Evolutionary conservation across 1,284 basidiomycete genomes (phyloP).

Genomic region (Ganoderma meredithae): DNA sequence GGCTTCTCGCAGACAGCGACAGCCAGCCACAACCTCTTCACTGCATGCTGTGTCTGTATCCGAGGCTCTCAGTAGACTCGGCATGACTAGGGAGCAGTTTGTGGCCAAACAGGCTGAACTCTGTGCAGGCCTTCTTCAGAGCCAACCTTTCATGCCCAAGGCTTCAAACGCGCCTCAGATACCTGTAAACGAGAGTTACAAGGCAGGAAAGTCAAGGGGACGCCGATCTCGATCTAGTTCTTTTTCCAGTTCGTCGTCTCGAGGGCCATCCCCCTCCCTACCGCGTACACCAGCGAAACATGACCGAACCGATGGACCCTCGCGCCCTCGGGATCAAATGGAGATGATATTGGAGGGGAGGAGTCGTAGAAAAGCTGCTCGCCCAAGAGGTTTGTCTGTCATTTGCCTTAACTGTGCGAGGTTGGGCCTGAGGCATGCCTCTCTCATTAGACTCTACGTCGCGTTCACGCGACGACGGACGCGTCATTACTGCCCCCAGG

Average conservation of each 20-base stretch:
- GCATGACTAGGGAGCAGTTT: constrained; percentile 32
- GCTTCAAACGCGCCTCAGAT: constrained; percentile 6
- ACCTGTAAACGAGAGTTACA: constrained; percentile 2
- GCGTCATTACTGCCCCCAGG: constrained; percentile 43
- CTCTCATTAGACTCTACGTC: constrained; percentile 50
- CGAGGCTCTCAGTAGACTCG: constrained; percentile 27
- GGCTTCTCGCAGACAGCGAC: constrained; percentile 23
- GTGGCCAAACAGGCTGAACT: constrained; percentile 30
- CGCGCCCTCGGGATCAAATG: constrained; percentile 74
- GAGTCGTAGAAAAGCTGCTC: constrained; percentile 58
- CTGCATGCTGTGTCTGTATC: constrained; percentile 11
- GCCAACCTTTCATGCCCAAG: constrained; percentile 28
- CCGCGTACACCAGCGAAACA: constrained; percentile 56
- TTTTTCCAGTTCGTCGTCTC: constrained; percentile 50
- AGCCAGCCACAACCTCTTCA: not conserved
- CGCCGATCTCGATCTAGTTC: constrained; percentile 58
- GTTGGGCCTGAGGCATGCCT: not conserved
- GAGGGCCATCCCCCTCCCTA: constrained; percentile 22
- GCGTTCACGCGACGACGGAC: constrained; percentile 62
- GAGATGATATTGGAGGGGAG: constrained; percentile 75
- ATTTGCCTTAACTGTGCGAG: not conserved
- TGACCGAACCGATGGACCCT: constrained; percentile 62
- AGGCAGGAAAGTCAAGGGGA: constrained; percentile 24
- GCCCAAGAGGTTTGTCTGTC: constrained; percentile 43
- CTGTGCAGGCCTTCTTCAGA: constrained; percentile 26